A percentile compares a stretch with the other conserved stretches of the same genome.
These are phyloP conservation scores for Cryptosporidium sp. DNA, from an alignment of 169 alveolate genomes.

Conservation along the genomic window DNA sequence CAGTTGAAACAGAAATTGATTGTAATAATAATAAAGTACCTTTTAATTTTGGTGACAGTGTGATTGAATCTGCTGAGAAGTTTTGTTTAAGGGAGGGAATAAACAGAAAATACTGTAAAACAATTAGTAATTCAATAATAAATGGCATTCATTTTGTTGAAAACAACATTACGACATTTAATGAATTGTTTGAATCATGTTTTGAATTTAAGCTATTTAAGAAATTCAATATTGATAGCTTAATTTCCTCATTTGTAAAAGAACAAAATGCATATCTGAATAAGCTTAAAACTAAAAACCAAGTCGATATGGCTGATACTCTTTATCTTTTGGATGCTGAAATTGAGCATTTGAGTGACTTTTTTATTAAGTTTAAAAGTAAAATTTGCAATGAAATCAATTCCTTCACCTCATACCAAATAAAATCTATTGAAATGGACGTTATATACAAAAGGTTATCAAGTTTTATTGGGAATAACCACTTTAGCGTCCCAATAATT, in stretches of 20 bases:
- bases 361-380: slow-evolving; percentile 16
- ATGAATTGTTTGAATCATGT: slow-evolving; percentile 13
- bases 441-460: slow-evolving; percentile 39
- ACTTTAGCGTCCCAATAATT: slow-evolving; percentile 12
- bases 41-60: slow-evolving; percentile 43
- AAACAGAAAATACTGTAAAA: not conserved
- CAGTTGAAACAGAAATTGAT: not conserved
- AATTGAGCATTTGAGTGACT: slow-evolving; percentile 19
- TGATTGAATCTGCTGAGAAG: slow-evolving; percentile 15
- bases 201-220: slow-evolving; percentile 26
- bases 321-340: not conserved
- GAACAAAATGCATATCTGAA: not conserved
- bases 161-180: not conserved
- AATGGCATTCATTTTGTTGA: not conserved
- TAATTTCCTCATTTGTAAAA: not conserved
- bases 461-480: not conserved
- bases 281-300: not conserved
- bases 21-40: slow-evolving; percentile 5
- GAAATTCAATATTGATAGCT: slow-evolving; percentile 48
- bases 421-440: slow-evolving; percentile 55
- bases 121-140: slow-evolving; percentile 19
- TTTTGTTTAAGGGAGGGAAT: slow-evolving; percentile 63
- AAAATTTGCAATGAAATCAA: not conserved
- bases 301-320: not conserved
- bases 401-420: not conserved